Base-by-base conservation (phyloP, 306 rosid genomes). In the Cucumis hystrix region DNA sequence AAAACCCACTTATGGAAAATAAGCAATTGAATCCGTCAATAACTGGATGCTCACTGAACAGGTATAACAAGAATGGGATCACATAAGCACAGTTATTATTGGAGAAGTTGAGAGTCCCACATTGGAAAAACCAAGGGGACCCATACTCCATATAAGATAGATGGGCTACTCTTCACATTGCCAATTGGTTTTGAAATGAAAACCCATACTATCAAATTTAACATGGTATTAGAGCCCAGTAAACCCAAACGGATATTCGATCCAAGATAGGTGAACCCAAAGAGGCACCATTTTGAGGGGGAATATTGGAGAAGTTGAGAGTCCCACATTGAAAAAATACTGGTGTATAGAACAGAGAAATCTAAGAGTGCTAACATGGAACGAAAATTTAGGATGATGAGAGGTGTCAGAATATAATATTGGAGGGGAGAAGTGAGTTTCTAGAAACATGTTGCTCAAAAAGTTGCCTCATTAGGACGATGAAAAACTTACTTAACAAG, bases 11-110 rank as follows among this genome's bases (percentile, higher is more conserved):
- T 72, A 78, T 77, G 49, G 85, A 30, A 78, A 89, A 90, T 67
- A 94, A 87, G 85, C 97, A 94, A 76, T 84, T 85, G 84, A 86
- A 94, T 78, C 98, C 96, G 66, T 86, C 80, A 72, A 91, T 79
- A 51, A 40, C 63, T 18, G 90, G 83, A 75, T 87, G 89, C 81
- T 94, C 98, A 41, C 98, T 94, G 88, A 74, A 47, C 40, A 76
- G 74, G 78, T 20, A 60, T 52, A 79, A 75, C 12, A 67, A 69
- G 20, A 78, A 41, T 21, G n/a, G 45, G 52, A 72, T 85, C 51
- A 78, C 40, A 61, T 43, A 65, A 66, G 60, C 3, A 25, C 56
- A 8, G 25, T 43, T 69, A 21, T n/a, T 23, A 23, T 23, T 23
- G 25, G 25, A 23, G 25, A 23, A 23, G 25, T 23, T 23, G 25